Evolutionary conservation across 768 basidiomycete genomes (phyloP), one percentile per base, ranked within the genome.

Genomic region (Podaxis mareebaensis): DNA sequence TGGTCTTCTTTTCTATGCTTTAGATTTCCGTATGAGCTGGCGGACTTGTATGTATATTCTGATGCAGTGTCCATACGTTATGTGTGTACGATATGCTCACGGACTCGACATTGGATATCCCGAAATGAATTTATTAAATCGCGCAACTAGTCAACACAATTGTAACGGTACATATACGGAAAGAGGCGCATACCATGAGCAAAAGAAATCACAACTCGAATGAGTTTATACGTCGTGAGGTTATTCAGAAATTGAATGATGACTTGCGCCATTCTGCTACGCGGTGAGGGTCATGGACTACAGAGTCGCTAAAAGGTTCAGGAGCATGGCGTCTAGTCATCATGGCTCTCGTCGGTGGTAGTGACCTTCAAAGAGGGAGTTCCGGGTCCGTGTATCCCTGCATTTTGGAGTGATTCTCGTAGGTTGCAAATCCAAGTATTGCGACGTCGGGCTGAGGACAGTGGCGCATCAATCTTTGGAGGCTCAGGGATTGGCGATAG

Each of bases 381-480:
- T 22, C 44, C 58, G 22, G 48, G 58, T 5, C 46, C 46, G 26
- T 51, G 8, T 20, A 59, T 59, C 22, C 33, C 33, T 15, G 46
- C 58, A 11, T 48, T 17, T 2, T 49, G 10, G 11, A 59, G 36
- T 1, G 44, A 33, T 15, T 22, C n/a, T 22, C 58, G 46, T 24
- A 51, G 4, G 11, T 26, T n/a, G 46, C 48, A 59, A n/a, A 59
- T 39, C 58, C 58, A 59, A 38, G 58, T 33, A 15, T 51, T 51
- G n/a, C 33, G 58, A 12, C 44, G 58, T 59, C 22, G 44, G 46
- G 58, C 58, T 59, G 17, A 24, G 28, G 44, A 11, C 10, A 2
- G 0, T 3, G n/a, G 8, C 15, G 44, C 20, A 20, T 22, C 44
- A 46, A 46, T 20, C 4, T 39, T 39, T 22, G 6, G 10, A 13